Evolutionary conservation across 148 eudicot genomes (phyloP), one percentile per base, ranked within the genome.

Genomic region (Diospyros kaki): DNA sequence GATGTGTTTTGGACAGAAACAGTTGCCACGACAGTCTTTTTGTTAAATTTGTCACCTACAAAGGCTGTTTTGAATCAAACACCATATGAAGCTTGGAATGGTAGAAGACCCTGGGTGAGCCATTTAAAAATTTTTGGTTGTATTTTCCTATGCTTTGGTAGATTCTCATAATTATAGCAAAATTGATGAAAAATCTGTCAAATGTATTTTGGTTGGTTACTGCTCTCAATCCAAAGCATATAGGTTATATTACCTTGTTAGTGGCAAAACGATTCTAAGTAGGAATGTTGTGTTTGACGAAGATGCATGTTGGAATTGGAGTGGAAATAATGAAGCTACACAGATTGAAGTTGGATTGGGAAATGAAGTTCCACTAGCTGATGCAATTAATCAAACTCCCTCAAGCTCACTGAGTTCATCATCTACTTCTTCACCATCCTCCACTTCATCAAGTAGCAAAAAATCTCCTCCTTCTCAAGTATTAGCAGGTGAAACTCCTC

Each of bases 261-360:
- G 43, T 73, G 56, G 67, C 67, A 59, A 73, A 15, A 10, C 45
- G 2, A 59, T 14, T 5, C 45, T 73, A 45, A 81, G 77, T 28
- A 72, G 62, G 39, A 61, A 73, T 73, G 73, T 73, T 3, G 15
- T 67, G 4, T 75, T 74, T 40, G 38, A 78, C 64, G 58, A 77
- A 62, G 73, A 51, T 38, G 17, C 62, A 51, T 28, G 69, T 2
- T 69, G 68, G 79, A 15, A 48, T 18, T 77, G 71, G 71, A 1
- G 38, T 6, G 13, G 44, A 1, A n/a, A n/a, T 3, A 4, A 4
- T 4, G 52, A 48, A 4, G 52, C 4, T 8, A 48, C 8, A 4
- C 52, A 48, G 52, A 7, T 15, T 6, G 40, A n/a, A 40, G 1
- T 9, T n/a, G 4, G 1, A 63, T 0, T 40, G 18, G 44, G 18